phyloP scores from a whole-genome alignment of 2,329 filamentous ascomycete species.

The Fusarium brevicatenulatum region DNA sequence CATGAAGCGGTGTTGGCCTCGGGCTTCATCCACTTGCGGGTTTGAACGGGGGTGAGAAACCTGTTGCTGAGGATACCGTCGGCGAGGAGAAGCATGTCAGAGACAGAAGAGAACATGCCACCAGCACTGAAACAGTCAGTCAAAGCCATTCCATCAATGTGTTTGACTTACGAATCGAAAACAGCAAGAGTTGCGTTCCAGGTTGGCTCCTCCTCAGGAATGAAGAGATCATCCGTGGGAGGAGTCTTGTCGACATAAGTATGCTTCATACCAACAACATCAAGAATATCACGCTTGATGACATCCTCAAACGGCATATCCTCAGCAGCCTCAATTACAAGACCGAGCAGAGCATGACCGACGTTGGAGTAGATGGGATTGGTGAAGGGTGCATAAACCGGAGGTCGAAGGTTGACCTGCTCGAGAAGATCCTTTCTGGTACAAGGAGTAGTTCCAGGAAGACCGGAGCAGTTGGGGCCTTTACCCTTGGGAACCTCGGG shows the following conservation, averaged over 20 bases:
- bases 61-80: constrained; percentile 54
- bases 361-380: constrained; percentile 62
- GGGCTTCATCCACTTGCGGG: constrained; percentile 59
- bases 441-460: constrained; percentile 48
- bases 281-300: constrained; percentile 53
- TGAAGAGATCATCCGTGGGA: constrained; percentile 47
- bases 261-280: constrained; percentile 54
- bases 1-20: constrained; percentile 50
- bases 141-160: accelerated
- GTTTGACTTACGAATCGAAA: constrained; percentile 47
- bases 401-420: constrained; percentile 45
- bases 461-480: constrained; percentile 49
- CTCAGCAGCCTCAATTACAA: constrained; percentile 57
- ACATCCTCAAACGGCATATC: constrained; percentile 53
- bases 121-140: constrained; percentile 45
- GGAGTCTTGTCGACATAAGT: constrained; percentile 51
- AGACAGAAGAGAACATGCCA: constrained; percentile 54
- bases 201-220: constrained; percentile 48
- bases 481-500: constrained; percentile 45
- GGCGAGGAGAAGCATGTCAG: constrained; percentile 55
- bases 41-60: constrained; percentile 52
- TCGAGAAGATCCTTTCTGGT: constrained; percentile 44
- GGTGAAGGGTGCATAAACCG: constrained; percentile 55
- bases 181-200: constrained; percentile 51
- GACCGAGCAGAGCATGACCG: constrained; percentile 56